Evolutionary conservation across 192 early-diverging fungal genomes (phyloP).

Genomic region (Coemansia sp.): DNA sequence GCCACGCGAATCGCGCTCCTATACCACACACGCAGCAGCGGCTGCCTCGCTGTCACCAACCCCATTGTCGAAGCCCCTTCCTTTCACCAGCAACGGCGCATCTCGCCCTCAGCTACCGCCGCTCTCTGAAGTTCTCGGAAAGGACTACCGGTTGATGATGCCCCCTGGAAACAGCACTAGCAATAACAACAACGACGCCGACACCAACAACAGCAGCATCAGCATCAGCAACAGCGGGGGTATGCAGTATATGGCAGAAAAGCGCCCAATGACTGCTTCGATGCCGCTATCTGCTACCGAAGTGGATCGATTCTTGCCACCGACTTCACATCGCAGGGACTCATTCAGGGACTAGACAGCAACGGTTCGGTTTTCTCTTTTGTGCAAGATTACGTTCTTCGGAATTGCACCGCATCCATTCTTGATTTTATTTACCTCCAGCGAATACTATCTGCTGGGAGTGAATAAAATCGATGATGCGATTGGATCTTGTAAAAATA

Average conservation of each 20-base stretch:
- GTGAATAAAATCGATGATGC: not conserved
- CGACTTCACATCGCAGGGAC: not conserved
- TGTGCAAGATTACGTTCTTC: not conserved
- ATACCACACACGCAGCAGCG: not conserved
- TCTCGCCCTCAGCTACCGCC: slow-evolving; percentile 46
- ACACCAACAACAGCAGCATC: not conserved
- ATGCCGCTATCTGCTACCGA: not conserved
- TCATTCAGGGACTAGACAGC: slow-evolving; percentile 1
- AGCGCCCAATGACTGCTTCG: not conserved
- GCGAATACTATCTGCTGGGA: too few species aligned
- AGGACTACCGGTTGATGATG: slow-evolving; percentile 35
- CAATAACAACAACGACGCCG: not conserved
- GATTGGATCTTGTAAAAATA: not conserved
- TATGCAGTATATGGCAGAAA: not conserved
- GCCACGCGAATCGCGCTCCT: not conserved
- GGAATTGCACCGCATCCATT: not conserved
- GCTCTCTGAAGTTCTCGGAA: slow-evolving; percentile 47
- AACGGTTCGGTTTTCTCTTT: not conserved
- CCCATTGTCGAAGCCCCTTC: slow-evolving; percentile 16
- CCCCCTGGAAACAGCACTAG: slow-evolving; percentile 13
- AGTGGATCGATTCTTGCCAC: not conserved
- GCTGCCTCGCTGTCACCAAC: slow-evolving; percentile 1
- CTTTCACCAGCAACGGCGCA: slow-evolving; percentile 33
- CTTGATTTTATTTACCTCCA: too few species aligned
- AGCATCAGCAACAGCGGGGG: not conserved